Evolutionary conservation across 257 asterid genomes (phyloP).

Genomic region (Solanum tarijense): DNA sequence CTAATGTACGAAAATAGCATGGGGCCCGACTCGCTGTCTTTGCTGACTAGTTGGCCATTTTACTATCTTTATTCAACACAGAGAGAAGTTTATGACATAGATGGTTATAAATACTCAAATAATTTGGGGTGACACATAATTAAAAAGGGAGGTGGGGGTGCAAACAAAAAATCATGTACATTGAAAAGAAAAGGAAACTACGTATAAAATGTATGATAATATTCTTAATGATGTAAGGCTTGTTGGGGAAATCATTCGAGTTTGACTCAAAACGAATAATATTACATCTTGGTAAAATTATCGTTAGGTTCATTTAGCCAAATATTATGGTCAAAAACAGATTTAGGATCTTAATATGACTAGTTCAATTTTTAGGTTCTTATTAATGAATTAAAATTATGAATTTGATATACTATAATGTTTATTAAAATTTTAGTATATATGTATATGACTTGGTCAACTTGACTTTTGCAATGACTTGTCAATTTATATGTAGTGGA

Average conservation of each 20-base stretch:
- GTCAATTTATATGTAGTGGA: neutral
- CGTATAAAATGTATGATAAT: neutral
- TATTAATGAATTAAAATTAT: neutral
- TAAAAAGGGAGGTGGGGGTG: neutral
- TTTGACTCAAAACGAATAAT: no score
- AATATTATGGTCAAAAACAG: no score
- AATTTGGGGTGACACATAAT: neutral
- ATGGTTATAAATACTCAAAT: no score
- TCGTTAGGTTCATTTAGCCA: no score
- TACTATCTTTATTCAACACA: no score
- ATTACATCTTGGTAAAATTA: no score
- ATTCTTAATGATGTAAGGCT: neutral
- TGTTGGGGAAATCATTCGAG: neutral
- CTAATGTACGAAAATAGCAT: neutral
- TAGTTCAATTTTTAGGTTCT: neutral
- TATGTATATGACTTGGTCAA: neutral
- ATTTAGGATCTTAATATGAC: neutral
- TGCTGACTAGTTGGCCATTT: neutral
- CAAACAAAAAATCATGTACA: neutral
- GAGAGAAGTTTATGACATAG: neutral
- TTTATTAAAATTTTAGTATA: neutral
- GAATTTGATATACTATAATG: no score
- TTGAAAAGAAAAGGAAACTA: neutral
- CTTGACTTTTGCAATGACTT: neutral
- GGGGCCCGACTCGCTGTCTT: neutral